Percentiles rank a stretch among this genome's conserved stretches.
Conservation (phyloP, 2,329 filamentous ascomycete genomes). For the Sarocladium oryzae region DNA sequence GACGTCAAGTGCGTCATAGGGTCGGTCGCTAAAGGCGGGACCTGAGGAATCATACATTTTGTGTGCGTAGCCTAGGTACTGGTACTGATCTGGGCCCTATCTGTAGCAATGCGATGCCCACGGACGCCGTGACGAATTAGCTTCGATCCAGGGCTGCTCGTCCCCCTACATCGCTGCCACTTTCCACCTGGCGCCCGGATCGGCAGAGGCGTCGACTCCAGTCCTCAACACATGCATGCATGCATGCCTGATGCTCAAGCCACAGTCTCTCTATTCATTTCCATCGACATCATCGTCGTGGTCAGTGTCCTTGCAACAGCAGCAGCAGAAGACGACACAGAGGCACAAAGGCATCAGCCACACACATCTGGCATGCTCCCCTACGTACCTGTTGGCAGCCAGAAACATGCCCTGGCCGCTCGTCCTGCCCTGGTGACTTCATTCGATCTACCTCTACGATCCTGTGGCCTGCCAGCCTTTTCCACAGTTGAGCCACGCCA, state of each 20-base stretch:
- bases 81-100: background rate
- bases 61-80: background rate
- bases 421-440: constrained; percentile 8
- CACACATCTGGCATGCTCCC: too few relatives aligned
- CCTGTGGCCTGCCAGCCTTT: background rate
- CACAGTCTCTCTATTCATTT: background rate
- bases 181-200: background rate
- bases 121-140: background rate
- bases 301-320: too few relatives aligned
- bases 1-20: constrained; percentile 9
- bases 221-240: background rate
- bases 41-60: too few relatives aligned
- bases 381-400: too few relatives aligned
- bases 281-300: constrained; percentile 1
- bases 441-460: background rate
- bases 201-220: background rate
- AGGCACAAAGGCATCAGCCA: background rate
- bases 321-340: too few relatives aligned
- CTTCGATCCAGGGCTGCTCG: background rate
- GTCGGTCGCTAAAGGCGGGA: background rate
- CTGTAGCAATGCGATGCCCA: background rate
- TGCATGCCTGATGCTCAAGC: background rate
- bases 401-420: background rate
- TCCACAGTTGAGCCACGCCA: background rate
- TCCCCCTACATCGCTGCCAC: background rate